These are phyloP conservation scores for Trichophyton schoenleinii DNA, from an alignment of 2,329 filamentous ascomycete genomes.

Conservation along the genomic window DNA sequence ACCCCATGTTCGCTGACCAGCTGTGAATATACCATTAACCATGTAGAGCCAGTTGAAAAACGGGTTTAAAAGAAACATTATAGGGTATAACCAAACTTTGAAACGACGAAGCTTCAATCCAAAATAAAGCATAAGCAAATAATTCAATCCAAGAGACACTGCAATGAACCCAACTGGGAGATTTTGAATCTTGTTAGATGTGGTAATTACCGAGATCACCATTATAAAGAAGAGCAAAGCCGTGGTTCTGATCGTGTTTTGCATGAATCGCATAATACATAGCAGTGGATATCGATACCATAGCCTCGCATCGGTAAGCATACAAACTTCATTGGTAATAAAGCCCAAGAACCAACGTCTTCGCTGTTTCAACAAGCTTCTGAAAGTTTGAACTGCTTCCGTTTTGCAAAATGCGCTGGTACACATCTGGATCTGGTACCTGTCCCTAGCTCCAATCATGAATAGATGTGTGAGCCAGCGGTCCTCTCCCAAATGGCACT, in stretches of 20 bases:
- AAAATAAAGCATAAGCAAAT: slow-evolving; percentile 93
- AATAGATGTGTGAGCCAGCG: slow-evolving; percentile 95
- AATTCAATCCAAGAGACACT: slow-evolving; percentile 84
- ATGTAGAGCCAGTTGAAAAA: slow-evolving; percentile 99
- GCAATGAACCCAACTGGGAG: slow-evolving; percentile 88
- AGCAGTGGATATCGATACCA: slow-evolving; percentile 87
- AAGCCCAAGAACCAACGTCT: slow-evolving; percentile 94
- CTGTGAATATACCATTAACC: slow-evolving; percentile 92
- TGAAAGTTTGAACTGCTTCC: slow-evolving; percentile 82
- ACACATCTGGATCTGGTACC: slow-evolving; percentile 95
- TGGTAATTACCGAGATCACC: slow-evolving; percentile 73
- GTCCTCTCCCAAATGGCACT: slow-evolving; percentile 90
- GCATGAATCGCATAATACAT: slow-evolving; percentile 77
- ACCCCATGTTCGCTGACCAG: slow-evolving; percentile 89
- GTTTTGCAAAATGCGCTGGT: slow-evolving; percentile 98
- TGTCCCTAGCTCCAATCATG: slow-evolving; percentile 90
- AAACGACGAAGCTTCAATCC: slow-evolving; percentile 73
- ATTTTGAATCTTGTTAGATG: slow-evolving; percentile 62
- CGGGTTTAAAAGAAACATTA: slow-evolving; percentile 92
- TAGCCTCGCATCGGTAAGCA: slow-evolving; percentile 86
- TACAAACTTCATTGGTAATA: slow-evolving; percentile 95
- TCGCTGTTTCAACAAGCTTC: slow-evolving; percentile 80
- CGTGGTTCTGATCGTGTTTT: slow-evolving; percentile 92
- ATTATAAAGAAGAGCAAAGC: slow-evolving; percentile 90
- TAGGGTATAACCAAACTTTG: slow-evolving; percentile 87